A percentile compares a stretch with the other conserved stretches of the same genome.
Conservation (phyloP, 169 alveolate genomes). For the Plasmodium ovale region DNA sequence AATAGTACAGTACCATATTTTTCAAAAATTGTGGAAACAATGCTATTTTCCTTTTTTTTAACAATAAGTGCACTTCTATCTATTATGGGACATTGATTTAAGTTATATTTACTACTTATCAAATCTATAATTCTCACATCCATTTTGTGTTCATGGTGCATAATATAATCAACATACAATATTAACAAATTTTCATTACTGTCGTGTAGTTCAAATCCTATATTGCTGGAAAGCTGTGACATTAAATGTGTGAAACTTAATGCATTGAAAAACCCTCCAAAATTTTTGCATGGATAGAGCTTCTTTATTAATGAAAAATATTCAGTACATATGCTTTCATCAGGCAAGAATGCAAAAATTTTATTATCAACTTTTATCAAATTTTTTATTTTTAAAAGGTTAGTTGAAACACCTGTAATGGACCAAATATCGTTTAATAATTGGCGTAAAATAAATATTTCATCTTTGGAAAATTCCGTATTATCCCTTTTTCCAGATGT, state of each 20-base stretch:
- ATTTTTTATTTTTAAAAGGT: slow-evolving; percentile 63
- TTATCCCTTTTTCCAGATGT: slow-evolving; percentile 21
- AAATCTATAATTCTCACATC: slow-evolving; percentile 42
- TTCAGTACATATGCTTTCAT: slow-evolving; percentile 73
- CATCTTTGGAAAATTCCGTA: slow-evolving; percentile 66
- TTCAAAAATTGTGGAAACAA: slow-evolving; percentile 55
- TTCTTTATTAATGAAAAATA: slow-evolving; percentile 62
- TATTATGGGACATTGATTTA: slow-evolving; percentile 60
- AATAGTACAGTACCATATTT: slow-evolving; percentile 24
- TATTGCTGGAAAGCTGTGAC: slow-evolving; percentile 44
- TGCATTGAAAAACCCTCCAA: slow-evolving; percentile 74
- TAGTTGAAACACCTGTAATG: slow-evolving; percentile 70
- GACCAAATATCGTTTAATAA: slow-evolving; percentile 70
- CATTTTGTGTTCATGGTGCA: slow-evolving; percentile 61
- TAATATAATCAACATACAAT: slow-evolving; percentile 62
- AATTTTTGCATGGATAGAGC: slow-evolving; percentile 69
- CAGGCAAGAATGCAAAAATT: slow-evolving; percentile 76
- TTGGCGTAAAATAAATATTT: slow-evolving; percentile 45
- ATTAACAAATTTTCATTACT: slow-evolving; percentile 49
- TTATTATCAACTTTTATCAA: slow-evolving; percentile 55
- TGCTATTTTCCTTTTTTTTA: slow-evolving; percentile 36
- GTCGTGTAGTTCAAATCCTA: slow-evolving; percentile 71
- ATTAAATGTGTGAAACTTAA: slow-evolving; percentile 48
- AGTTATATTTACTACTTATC: slow-evolving; percentile 50
- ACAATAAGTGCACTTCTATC: slow-evolving; percentile 57